A percentile compares a stretch with the other conserved stretches of the same genome.
Evolutionary conservation across 352 stramenopile species (phyloP).

Genomic region (Pythium myriotylum): DNA sequence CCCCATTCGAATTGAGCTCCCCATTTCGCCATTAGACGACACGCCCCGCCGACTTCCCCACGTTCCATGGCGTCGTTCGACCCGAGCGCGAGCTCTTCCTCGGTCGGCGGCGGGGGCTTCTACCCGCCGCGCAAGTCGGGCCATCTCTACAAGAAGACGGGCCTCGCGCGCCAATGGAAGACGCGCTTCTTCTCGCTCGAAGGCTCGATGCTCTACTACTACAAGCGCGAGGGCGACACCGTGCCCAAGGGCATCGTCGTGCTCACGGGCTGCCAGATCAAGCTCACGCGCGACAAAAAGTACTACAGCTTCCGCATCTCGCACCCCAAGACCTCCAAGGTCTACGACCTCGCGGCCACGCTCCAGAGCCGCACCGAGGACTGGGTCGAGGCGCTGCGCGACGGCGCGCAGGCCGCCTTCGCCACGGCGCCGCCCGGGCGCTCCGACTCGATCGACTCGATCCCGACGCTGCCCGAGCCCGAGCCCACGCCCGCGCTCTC

Average conservation of each 20-base stretch:
- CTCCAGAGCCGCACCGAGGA: constrained; percentile 53
- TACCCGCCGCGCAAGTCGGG: constrained; percentile 48
- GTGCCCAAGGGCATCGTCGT: constrained; percentile 63
- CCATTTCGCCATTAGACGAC: background rate
- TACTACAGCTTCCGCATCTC: constrained; percentile 79
- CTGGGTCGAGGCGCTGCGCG: constrained; percentile 56
- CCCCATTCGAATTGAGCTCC: background rate
- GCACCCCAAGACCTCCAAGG: constrained; percentile 67
- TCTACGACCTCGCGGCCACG: constrained; percentile 67
- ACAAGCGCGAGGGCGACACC: constrained; percentile 68
- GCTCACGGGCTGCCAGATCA: constrained; percentile 61
- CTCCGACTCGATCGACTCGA: constrained; percentile 30
- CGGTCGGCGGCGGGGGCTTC: constrained; percentile 12
- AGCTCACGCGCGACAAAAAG: constrained; percentile 61
- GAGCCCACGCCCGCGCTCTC: constrained; percentile 32
- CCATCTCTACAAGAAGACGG: constrained; percentile 74
- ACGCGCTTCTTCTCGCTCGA: constrained; percentile 70
- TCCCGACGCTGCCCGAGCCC: constrained; percentile 28
- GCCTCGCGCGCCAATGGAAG: constrained; percentile 58
- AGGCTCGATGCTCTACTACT: constrained; percentile 70
- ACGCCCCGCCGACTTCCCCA: constrained; percentile 1
- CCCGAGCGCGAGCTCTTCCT: constrained; percentile 5
- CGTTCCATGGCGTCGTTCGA: constrained; percentile 1
- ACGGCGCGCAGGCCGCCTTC: constrained; percentile 35
- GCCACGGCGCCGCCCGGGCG: constrained; percentile 12